Percentiles rank a stretch among this genome's conserved stretches.
Conservation (phyloP, 2,329 filamentous ascomycete genomes). For the Coniochaeta sp. region DNA sequence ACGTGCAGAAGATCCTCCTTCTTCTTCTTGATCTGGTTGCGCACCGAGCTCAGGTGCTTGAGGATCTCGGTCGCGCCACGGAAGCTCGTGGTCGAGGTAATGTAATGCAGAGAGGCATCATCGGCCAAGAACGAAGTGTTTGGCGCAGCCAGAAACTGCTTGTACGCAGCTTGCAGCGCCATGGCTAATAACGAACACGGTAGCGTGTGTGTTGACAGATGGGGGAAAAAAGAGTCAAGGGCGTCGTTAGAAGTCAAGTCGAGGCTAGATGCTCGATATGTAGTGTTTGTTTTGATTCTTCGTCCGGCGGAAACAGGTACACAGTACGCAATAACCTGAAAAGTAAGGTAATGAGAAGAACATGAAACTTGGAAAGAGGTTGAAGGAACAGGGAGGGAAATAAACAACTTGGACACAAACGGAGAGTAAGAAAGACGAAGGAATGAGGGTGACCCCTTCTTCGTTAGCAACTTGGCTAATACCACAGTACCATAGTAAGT, state of each 20-base stretch:
- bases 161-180: conserved; percentile 51
- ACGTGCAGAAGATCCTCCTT: conserved; percentile 67
- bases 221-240: background rate
- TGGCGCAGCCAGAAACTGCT: conserved; percentile 64
- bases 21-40: conserved; percentile 74
- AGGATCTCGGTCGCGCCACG: conserved; percentile 66
- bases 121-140: conserved; percentile 54
- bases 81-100: conserved; percentile 76
- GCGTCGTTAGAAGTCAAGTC: background rate
- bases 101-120: conserved; percentile 72
- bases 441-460: background rate
- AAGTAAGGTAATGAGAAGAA: background rate
- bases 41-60: conserved; percentile 68
- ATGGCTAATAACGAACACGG: conserved; percentile 21
- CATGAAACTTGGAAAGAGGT: background rate
- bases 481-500: background rate
- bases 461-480: background rate
- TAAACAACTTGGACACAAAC: background rate
- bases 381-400: background rate
- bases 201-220: background rate
- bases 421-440: background rate
- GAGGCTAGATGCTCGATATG: background rate
- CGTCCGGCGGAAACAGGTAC: background rate
- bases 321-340: background rate
- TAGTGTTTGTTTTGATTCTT: background rate